Conservation (phyloP, 306 rosid genomes). For the Castanea sativa region DNA sequence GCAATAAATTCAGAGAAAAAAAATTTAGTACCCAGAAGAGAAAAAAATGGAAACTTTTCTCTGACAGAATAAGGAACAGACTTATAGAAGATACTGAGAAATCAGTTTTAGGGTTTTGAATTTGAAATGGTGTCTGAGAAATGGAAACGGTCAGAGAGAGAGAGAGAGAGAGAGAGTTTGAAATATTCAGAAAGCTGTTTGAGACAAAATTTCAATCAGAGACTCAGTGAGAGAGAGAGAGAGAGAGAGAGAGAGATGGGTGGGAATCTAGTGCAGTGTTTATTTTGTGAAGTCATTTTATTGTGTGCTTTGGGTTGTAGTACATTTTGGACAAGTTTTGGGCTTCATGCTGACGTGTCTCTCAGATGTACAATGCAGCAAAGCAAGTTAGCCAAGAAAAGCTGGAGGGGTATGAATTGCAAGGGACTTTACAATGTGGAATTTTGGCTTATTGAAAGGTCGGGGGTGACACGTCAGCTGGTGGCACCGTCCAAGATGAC, state of each 20-base stretch:
- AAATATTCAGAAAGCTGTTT: constrained; percentile 46
- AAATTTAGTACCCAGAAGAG: not conserved
- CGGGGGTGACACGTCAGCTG: constrained; percentile 34
- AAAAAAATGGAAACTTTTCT: constrained; percentile 12
- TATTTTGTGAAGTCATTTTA: not conserved
- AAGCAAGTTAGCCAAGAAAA: too few species aligned
- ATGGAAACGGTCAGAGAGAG: constrained; percentile 26
- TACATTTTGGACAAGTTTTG: not conserved
- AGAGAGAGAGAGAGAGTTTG: constrained; percentile 21
- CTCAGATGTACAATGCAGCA: not conserved
- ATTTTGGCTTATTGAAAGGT: not conserved
- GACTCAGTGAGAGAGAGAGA: constrained; percentile 30
- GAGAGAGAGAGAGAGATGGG: constrained; percentile 11
- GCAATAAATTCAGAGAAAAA: constrained; percentile 26
- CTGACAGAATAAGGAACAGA: not conserved
- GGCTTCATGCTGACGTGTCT: not conserved
- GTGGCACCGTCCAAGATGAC: constrained; percentile 27
- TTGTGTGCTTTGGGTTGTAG: not conserved
- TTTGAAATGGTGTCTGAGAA: constrained; percentile 1
- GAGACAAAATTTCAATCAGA: constrained; percentile 67
- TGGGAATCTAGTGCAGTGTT: not conserved
- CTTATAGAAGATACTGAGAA: not conserved
- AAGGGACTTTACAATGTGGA: not conserved
- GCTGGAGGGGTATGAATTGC: not conserved
- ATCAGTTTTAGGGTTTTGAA: constrained; percentile 5